Base-by-base conservation (phyloP, 2,329 filamentous ascomycete genomes). In the Didymella segeticola region DNA sequence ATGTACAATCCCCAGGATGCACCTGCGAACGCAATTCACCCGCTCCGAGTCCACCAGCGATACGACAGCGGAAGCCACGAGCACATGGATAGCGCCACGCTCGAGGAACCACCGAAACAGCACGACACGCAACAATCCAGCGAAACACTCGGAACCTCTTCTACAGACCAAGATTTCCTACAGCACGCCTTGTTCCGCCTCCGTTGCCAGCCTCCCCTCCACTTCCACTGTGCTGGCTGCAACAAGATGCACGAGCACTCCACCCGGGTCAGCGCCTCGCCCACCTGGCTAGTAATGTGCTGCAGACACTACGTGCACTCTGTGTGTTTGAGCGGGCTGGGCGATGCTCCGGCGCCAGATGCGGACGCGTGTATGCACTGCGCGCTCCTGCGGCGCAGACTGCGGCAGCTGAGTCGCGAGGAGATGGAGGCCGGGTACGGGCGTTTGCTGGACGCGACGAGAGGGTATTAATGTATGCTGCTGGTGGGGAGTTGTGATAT, bases 51-150 rank as follows among this genome's bases (percentile, higher is more conserved):
- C 2, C 43, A 47, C 20, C 43, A 47, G 19, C 43, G 43, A 1
- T 38, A 29, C 14, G 47, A 51, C 15, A 51, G 47, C n/a, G 47
- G 25, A n/a, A 31, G 31, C 19, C 26, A 38, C 19, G 47, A 51
- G 11, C 41, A 50, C 8, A 15, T 4, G 11, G 47, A n/a, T 5
- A 20, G 17, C 7, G n/a, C 5, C 19, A 8, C 30, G n/a, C 19
- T 36, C 42, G 22, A 29, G 5, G 19, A 9, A 1, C 17, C 27
- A 11, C 33, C 19, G 12, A 14, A 39, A 11, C 7, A 12, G 23
- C 37, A n/a, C 14, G 4, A 12, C 17, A n/a, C n/a, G n/a, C n/a
- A n/a, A n/a, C 17, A 37, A 5, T 7, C 6, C 19, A 12, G 14
- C 23, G 6, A 20, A 36, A 7, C 10, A 12, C 12, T 11, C 25